Percentiles rank a stretch among this genome's conserved stretches.
phyloP scores from a whole-genome alignment of 1,139 yeast genomes.

The Debaryomyces coudertii region DNA sequence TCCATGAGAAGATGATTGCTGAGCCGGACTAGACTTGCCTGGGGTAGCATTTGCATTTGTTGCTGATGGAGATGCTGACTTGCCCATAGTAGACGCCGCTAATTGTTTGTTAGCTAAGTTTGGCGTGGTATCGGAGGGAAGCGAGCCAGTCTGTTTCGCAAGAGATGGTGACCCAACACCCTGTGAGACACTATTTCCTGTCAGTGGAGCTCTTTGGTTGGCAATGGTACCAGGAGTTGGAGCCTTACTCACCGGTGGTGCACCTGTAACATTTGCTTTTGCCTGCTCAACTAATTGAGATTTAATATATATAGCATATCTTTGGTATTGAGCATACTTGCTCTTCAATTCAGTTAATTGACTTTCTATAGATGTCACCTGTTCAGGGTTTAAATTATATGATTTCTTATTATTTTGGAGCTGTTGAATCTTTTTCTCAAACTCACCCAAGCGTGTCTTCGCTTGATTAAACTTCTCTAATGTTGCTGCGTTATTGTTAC shows the following conservation, averaged over 20 bases:
- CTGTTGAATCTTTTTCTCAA: slow-evolving; percentile 42
- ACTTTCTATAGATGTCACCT: slow-evolving; percentile 36
- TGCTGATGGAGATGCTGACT: slow-evolving; percentile 15
- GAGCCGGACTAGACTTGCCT: slow-evolving; percentile 10
- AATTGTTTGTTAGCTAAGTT: slow-evolving; percentile 6
- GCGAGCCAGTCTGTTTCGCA: slow-evolving; percentile 7
- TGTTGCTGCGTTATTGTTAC: slow-evolving; percentile 32
- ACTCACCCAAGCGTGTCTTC: slow-evolving; percentile 41
- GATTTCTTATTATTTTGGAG: slow-evolving; percentile 30
- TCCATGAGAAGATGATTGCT: slow-evolving; percentile 14
- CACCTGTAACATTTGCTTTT: slow-evolving; percentile 16
- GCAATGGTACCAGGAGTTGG: slow-evolving; percentile 9
- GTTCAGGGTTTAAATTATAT: slow-evolving; percentile 32
- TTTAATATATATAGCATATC: slow-evolving; percentile 44
- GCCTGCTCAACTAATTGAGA: slow-evolving; percentile 43
- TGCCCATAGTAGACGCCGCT: slow-evolving; percentile 9
- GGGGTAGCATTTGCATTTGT: slow-evolving; percentile 13
- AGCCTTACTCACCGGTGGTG: slow-evolving; percentile 7
- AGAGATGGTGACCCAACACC: slow-evolving; percentile 4
- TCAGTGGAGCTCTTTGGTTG: slow-evolving; percentile 3
- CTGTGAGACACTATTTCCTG: neutral
- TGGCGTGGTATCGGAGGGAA: slow-evolving; percentile 9
- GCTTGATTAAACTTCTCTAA: slow-evolving; percentile 46
- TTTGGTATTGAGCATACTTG: slow-evolving; percentile 42
- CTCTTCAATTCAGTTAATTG: slow-evolving; percentile 38